Evolutionary conservation across 768 basidiomycete genomes (phyloP), one percentile per base, ranked within the genome.

Genomic region (Termitomyces sp.): DNA sequence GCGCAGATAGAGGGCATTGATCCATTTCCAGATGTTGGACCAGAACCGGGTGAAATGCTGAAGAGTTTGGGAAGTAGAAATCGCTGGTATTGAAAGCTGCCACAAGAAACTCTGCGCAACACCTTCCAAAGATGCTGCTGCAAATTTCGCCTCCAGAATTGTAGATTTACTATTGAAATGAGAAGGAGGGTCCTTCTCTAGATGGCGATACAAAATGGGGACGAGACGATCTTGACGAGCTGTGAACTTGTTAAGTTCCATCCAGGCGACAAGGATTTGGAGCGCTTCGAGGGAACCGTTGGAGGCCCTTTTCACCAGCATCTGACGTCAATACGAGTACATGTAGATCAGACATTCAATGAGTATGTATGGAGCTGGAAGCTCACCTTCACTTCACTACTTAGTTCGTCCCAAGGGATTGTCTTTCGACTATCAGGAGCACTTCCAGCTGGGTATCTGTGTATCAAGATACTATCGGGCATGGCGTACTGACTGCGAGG

Each of bases 211-310:
- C 16, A 56, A 48, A 32, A 49, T 49, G 23, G 54, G 54, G 4
- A 56, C 37, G 7, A 56, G 21, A 25, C 54, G 44, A 21, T 56
- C 54, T 41, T 56, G 54, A 11, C 54, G 54, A 48, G 54, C 54
- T 29, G 54, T 56, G 16, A 48, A n/a, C n/a, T 56, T 56, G 54
- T 56, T 56, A 8, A 56, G 45, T 41, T 56, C 45, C 54, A 56
- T 56, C 54, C 54, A 56, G 10, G 54, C 54, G n/a, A 56, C 54
- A 40, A 56, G 54, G 12, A 56, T 37, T 40, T 56, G 54, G 1
- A 56, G 46, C 11, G 46, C 54, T 25, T 56, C 54, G 0, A 56
- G 54, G 12, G 54, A 56, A 19, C 54, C 54, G 12, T 9, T 43
- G 5, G 54, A 37, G 10, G 54, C 54, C 23, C 54, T 35, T 48